Conservation (phyloP, 1,139 yeast species). For the Pichia sp. region DNA sequence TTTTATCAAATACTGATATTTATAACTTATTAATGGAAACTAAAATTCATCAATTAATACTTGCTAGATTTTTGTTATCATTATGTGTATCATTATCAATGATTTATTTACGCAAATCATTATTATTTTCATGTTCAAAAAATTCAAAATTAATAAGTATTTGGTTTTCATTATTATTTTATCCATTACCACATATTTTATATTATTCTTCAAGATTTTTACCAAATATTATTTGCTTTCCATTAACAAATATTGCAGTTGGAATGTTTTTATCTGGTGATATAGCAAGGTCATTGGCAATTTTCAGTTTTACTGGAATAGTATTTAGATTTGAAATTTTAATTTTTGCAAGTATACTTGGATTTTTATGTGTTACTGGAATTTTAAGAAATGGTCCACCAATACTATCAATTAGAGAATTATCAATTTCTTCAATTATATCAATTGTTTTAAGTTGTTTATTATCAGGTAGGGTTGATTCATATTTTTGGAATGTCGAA, state of each 20-base stretch:
- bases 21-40: constrained; percentile 4
- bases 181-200: constrained; percentile 71
- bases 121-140: constrained; percentile 18
- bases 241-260: constrained; percentile 56
- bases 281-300: constrained; percentile 41
- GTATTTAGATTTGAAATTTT: constrained; percentile 72
- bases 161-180: constrained; percentile 55
- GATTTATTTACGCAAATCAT: constrained; percentile 6
- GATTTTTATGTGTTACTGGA: constrained; percentile 7
- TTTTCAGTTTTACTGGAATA: constrained; percentile 58
- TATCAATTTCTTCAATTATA: constrained; percentile 26
- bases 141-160: constrained; percentile 33
- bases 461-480: constrained; percentile 52
- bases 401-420: constrained; percentile 36
- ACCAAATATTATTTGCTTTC: constrained; percentile 82
- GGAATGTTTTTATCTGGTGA: constrained; percentile 47
- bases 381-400: constrained; percentile 7
- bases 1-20: background rate
- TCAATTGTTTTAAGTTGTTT: constrained; percentile 18
- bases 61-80: constrained; percentile 42
- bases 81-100: constrained; percentile 5
- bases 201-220: constrained; percentile 75
- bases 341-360: constrained; percentile 44
- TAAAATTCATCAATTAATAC: constrained; percentile 13
- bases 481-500: constrained; percentile 61